Evolutionary conservation across 768 basidiomycete genomes (phyloP), one percentile per base, ranked within the genome.

Genomic region (Panus rudis): DNA sequence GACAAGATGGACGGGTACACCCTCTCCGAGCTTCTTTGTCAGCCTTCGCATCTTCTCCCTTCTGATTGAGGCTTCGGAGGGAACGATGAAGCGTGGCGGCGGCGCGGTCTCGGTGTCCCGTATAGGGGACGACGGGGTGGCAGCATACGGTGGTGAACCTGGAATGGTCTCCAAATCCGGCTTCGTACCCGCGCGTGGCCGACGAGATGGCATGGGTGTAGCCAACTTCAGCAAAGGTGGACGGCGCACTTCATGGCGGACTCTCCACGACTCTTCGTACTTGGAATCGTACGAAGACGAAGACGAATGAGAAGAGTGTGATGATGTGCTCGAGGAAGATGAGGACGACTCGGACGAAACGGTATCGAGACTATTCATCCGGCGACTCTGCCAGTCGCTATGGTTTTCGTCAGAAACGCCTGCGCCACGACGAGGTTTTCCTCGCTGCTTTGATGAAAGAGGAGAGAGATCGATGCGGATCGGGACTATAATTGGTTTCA

Each of bases 1-100:
- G 39, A 85, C 76, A 23, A 82, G 69, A 27, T 75, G 67, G 2
- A 71, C 50, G 6, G 83, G 84, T 17, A 84, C 75, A 21, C 71
- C 75, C 16, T 81, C 69, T 0, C 84, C 84, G 3, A 86, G 69
- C 51, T 63, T 78, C 53, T 70, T 74, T 40, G 76, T 68, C 39
- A 86, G 63, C 24, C 75, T 67, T 38, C 81, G 79, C 69, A 86
- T 76, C 59, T 83, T 85, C 50, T 66, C 63, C 37, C 73, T 69
- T 19, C 78, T 70, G 13, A 68, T 37, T 33, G 59, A 55, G 16
- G 59, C 63, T 3, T 68, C 52, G 6, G 73, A 69, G 2, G 71
- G 64, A 28, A 75, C 65, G 19, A 52, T 52, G 55, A 74, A 70
- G 1, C 57, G 53, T 4, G 67, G 65, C 23, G 46, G n/a, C 6